These are phyloP conservation scores for Aspergillus fructus DNA, from an alignment of 2,329 filamentous ascomycete genomes.

Conservation along the genomic window DNA sequence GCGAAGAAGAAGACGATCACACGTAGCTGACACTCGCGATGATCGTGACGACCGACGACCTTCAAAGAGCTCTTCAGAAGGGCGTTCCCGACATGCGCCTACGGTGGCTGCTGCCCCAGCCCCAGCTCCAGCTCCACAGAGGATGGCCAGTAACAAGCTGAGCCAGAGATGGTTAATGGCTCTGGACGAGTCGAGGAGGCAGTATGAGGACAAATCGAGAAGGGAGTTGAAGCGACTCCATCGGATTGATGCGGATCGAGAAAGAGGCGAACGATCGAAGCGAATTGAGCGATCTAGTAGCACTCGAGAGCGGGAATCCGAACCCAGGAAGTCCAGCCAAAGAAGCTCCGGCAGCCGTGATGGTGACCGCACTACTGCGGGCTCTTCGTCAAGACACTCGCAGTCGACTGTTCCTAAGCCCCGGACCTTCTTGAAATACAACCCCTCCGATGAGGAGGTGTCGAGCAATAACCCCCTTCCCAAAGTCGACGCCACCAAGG, in stretches of 20 bases:
- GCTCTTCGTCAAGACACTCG: constrained; percentile 30
- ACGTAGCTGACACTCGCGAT: constrained; percentile 21
- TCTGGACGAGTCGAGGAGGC: constrained; percentile 36
- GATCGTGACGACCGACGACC: constrained; percentile 34
- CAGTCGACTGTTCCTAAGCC: constrained; percentile 22
- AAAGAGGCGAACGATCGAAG: constrained; percentile 18
- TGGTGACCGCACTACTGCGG: constrained; percentile 18
- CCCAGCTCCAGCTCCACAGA: constrained; percentile 25
- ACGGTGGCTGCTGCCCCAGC: too few species aligned
- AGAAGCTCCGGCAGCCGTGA: constrained; percentile 26
- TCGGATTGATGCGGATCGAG: constrained; percentile 18
- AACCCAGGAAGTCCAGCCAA: constrained; percentile 11
- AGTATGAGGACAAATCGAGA: constrained; percentile 34
- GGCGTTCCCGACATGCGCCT: constrained; percentile 20
- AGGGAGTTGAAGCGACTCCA: constrained; percentile 22
- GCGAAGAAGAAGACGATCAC: constrained; percentile 33
- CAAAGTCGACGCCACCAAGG: constrained; percentile 37
- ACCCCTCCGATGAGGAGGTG: constrained; percentile 39
- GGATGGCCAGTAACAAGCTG: constrained; percentile 32
- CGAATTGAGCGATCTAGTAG: constrained; percentile 9
- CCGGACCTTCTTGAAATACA: constrained; percentile 35
- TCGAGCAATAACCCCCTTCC: constrained; percentile 41
- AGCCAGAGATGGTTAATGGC: constrained; percentile 35
- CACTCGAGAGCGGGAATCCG: constrained; percentile 11
- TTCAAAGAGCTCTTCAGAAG: constrained; percentile 39